Evolutionary conservation across 345 rosid genomes (phyloP).

Genomic region (Clausena lansium): DNA sequence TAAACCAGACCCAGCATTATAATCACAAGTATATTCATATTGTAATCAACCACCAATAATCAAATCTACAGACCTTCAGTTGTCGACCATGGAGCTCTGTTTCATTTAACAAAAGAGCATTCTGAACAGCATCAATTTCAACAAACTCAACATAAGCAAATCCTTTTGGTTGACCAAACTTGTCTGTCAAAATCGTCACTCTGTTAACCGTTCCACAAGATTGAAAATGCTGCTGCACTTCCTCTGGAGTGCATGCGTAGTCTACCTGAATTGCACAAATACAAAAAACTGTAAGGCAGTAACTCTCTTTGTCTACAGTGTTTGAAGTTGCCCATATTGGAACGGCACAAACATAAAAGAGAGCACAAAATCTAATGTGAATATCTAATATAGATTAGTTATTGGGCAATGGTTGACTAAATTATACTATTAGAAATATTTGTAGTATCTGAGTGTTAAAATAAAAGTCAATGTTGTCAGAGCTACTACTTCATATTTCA

Average conservation of each 20-base stretch:
- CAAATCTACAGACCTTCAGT: conserved; percentile 58
- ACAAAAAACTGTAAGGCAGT: conserved; percentile 1
- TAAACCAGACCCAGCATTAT: conserved; percentile 14
- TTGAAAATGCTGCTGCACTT: conserved; percentile 98
- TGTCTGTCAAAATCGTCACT: conserved; percentile 96
- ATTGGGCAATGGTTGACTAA: neutral
- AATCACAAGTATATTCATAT: neutral
- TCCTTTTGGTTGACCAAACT: conserved; percentile 99
- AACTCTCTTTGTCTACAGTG: neutral
- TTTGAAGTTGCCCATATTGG: neutral
- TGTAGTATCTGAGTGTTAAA: neutral
- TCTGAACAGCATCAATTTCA: conserved; percentile 90
- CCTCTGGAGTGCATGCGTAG: conserved; percentile 96
- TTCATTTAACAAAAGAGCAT: conserved; percentile 90
- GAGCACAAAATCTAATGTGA: neutral
- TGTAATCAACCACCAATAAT: neutral
- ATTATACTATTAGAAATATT: neutral
- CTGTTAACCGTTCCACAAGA: conserved; percentile 98
- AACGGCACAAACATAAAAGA: neutral
- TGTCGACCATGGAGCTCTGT: conserved; percentile 97
- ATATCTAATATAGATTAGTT: neutral
- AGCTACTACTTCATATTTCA: neutral
- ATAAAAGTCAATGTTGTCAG: neutral
- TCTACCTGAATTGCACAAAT: conserved; percentile 67
- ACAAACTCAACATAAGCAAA: conserved; percentile 98